Base-by-base conservation (phyloP, 2,329 filamentous ascomycete species). In the Colletotrichum sp. region DNA sequence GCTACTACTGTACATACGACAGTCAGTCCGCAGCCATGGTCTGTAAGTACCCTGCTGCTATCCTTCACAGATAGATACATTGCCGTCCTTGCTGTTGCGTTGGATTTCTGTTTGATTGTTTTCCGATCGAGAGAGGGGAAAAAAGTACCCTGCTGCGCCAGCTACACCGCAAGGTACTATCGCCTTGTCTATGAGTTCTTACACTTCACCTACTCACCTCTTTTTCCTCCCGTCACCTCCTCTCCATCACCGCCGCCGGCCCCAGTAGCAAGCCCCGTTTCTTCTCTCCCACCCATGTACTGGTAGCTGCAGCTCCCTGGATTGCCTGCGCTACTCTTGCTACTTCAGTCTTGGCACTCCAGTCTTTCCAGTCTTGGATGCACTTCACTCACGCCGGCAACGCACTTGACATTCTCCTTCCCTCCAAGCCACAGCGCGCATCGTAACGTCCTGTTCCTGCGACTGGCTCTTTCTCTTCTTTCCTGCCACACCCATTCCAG, bases 1-100 rank as follows among this genome's bases (percentile, higher is more conserved):
- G n/a, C 39, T 67, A 10, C 26, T 28, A 59, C 55, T 26, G 24
- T 59, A 59, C 34, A 10, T 43, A 64, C 61, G 12, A 28, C 24
- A 64, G 60, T 21, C 21, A 39, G 34, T 28, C 21, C 32, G 64
- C 24, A 26, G 34, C 68, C 26, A 78, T 78, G 77, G 72, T 78
- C 48, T 77, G 77, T 78, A 72, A 78, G 77, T 78, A 73, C 59
- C 26, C 59, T 36, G n/a, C 30, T 36, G 59, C 28, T 48, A 48
- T 12, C 39, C 39, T 48, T n/a, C 18, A n/a, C 18, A 48, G 39
- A 48, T 48, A 48, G 39, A 48, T 48, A 48, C 39, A 8, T 7
- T 34, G 32, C 72, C 12, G 34, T 14, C 30, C 52, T n/a, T 48
- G n/a, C 39, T n/a, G 18, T 21, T 48, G 18, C 39, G 9, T 48